Evolutionary conservation across 1,284 basidiomycete genomes (phyloP).

Genomic region (Naganishia liquefaciens): DNA sequence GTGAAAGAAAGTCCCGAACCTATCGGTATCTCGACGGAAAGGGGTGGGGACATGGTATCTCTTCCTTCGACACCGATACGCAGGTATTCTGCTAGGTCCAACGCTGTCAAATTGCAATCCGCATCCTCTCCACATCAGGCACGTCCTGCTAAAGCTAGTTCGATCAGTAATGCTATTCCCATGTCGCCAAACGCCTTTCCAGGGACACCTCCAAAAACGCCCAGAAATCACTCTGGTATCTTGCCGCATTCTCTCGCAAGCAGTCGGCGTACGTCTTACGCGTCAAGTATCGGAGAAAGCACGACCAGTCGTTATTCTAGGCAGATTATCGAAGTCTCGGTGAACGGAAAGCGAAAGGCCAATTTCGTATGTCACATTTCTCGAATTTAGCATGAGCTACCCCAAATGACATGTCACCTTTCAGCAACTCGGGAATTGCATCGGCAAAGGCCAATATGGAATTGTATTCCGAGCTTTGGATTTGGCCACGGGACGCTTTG

Average conservation of each 20-base stretch:
- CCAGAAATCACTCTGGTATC: slow-evolving; percentile 12
- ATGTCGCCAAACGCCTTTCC: slow-evolving; percentile 16
- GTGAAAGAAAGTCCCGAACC: not conserved
- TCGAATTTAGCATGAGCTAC: not conserved
- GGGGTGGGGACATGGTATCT: not conserved
- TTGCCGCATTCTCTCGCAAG: slow-evolving; percentile 14
- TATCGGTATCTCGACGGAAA: not conserved
- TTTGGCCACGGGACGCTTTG: slow-evolving; percentile 87
- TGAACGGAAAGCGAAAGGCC: slow-evolving; percentile 16
- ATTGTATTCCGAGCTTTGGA: slow-evolving; percentile 92
- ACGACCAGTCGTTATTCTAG: slow-evolving; percentile 9
- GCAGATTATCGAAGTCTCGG: slow-evolving; percentile 19
- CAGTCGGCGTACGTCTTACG: slow-evolving; percentile 26
- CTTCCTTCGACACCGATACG: not conserved
- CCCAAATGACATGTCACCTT: not conserved
- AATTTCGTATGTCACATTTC: slow-evolving; percentile 8
- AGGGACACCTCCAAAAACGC: slow-evolving; percentile 24
- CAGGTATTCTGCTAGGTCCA: not conserved
- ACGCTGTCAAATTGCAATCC: not conserved
- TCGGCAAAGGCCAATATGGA: slow-evolving; percentile 93
- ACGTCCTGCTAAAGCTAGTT: not conserved
- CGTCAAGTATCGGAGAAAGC: slow-evolving; percentile 22
- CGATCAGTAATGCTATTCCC: not conserved
- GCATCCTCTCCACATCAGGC: not conserved
- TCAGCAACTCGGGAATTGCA: slow-evolving; percentile 92